Base-by-base conservation (phyloP, 1,284 basidiomycete species). In the Ganoderma sinense region DNA sequence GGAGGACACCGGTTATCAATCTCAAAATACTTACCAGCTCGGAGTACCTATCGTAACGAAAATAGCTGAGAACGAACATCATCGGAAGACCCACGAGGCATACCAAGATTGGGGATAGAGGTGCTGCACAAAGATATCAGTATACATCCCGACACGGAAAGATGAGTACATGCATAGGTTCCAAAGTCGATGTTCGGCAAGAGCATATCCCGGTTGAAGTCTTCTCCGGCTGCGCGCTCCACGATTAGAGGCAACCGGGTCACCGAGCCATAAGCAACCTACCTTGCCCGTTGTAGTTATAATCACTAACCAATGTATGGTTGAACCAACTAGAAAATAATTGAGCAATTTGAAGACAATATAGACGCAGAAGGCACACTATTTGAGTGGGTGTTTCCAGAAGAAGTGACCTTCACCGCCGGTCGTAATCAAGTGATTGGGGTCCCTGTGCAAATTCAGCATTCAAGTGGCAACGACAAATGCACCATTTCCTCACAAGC, bases 361-460 rank as follows among this genome's bases (percentile, higher is more conserved):
- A 51, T 31, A 41, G 18, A 63, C 29, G 51, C 31, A 11, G 29
- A 65, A 55, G n/a, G 18, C 78, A 39, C 62, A 81, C 80, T 81
- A 85, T 41, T 80, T 76, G 29, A 80, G 79, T 1, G 82, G 79
- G 13, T 83, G 74, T 51, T 82, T 81, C 85, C 83, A 86, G 75
- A 82, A 86, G 77, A 88, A 88, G 26, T 88, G 87, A 1, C 88
- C 88, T 78, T 89, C 87, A 13, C 87, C 88, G 16, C 87, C 88
- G 1, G 86, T 87, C 0, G 87, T 88, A 51, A 89, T 88, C 76
- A 89, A 73, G 74, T 90, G 88, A 74, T 85, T 74, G 5, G 86
- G 84, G 72, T 90, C 88, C 48, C 87, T 88, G 65, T 2, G 10
- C 18, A n/a, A 13, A 8, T 14, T 67, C 41, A 59, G 43, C 31